Evolutionary conservation across 169 alveolate genomes (phyloP).

Genomic region (Plasmodium vivax): DNA sequence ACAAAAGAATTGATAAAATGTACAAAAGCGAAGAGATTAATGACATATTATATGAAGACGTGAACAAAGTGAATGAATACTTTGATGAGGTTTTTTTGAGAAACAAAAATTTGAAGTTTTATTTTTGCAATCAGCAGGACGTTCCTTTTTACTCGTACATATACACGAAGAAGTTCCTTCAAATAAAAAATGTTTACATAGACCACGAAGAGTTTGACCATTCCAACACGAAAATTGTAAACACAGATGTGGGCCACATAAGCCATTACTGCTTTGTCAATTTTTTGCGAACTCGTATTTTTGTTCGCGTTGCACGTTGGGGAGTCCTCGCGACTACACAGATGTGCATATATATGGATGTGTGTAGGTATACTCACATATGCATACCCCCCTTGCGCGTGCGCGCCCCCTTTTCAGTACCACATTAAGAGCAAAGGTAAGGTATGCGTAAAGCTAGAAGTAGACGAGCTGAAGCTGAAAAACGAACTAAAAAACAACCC

Average conservation of each 20-base stretch:
- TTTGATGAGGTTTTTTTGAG: constrained; percentile 45
- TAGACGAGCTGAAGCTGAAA: constrained; percentile 34
- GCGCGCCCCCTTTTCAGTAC: constrained; percentile 19
- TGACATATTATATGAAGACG: constrained; percentile 64
- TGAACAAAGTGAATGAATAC: constrained; percentile 51
- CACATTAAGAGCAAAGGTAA: constrained; percentile 49
- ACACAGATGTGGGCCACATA: background rate
- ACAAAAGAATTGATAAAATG: constrained; percentile 55
- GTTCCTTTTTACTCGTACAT: constrained; percentile 39
- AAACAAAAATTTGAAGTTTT: constrained; percentile 21
- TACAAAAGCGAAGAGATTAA: constrained; percentile 21
- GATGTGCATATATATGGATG: background rate
- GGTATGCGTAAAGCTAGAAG: constrained; percentile 46
- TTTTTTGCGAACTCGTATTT: background rate
- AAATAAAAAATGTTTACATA: constrained; percentile 44
- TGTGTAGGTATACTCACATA: background rate
- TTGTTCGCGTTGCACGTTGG: background rate
- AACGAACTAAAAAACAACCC: constrained; percentile 27
- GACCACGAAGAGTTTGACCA: constrained; percentile 59
- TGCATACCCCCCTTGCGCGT: background rate
- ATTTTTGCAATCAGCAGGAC: constrained; percentile 40
- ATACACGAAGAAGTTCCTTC: constrained; percentile 35
- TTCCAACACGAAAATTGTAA: constrained; percentile 59
- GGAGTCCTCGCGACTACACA: background rate
- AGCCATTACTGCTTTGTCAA: background rate